Base-by-base conservation (phyloP, 805 yeast species). In the Sugiyamaella marilandica region DNA sequence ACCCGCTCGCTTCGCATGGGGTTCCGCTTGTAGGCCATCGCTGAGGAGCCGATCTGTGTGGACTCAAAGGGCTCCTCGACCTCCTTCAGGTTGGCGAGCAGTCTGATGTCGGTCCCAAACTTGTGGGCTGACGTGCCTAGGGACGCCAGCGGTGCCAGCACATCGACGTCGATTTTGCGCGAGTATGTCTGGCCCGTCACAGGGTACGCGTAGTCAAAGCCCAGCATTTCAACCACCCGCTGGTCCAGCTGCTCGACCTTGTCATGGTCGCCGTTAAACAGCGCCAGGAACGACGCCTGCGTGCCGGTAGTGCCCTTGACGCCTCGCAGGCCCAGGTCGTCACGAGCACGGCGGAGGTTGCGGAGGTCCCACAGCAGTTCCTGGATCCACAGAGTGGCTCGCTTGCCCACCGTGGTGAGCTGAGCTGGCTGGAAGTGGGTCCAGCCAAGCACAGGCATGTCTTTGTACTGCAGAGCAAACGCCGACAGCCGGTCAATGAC, bases 361-460 rank as follows among this genome's bases (percentile, higher is more conserved):
- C 99, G 83, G 71, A 94, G 80, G 74, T 94, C 99, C 99, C 98
- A 94, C 65, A 94, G 78, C 64, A 94, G 77, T 73, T 94, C 99
- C 78, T 94, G 99, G 63, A 94, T 77, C 99, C 99, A 94, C 67
- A 94, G 77, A 44, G 97, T 90, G 52, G 96, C 95, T 74, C 99
- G 85, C 78, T 94, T 94, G 70, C 99, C 99, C 58, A 94, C 96
- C 33, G 99, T 94, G 61, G 98, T 92, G 70, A 94, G 82, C 76
- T 94, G 99, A 50, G 99, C 99, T 13, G 99, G 99, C 77, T 94
- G 99, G 82, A 94, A 94, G 73, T 94, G 99, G 53, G 99, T 94
- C 98, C 98, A 94, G 34, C 99, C 99, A 60, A 94, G 79, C 43
- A 91, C 97, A 35, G 99, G 98, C 72, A 91, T 72, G 71, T 94